A percentile compares a stretch with the other conserved stretches of the same genome.
These are phyloP conservation scores for Auricularia auricula-judae DNA, from an alignment of 768 basidiomycete species.

Conservation along the genomic window DNA sequence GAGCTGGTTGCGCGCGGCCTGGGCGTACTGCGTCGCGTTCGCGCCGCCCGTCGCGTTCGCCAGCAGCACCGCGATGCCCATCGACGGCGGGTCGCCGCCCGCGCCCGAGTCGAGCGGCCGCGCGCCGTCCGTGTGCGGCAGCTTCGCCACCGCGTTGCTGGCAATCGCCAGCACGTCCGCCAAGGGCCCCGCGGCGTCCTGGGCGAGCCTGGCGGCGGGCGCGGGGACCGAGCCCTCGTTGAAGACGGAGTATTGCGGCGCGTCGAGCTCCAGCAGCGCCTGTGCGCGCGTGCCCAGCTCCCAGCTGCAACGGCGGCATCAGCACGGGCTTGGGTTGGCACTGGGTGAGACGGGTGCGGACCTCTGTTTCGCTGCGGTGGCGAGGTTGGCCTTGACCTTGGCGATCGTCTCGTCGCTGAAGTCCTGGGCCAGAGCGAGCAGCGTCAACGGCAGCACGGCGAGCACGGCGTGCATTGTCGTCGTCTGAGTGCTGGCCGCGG, in stretches of 20 bases:
- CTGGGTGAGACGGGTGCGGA: background rate
- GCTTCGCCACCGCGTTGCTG: slow-evolving; percentile 34
- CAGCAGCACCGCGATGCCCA: slow-evolving; percentile 59
- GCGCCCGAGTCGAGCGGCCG: slow-evolving; percentile 54
- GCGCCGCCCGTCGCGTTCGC: slow-evolving; percentile 39
- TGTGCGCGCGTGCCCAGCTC: slow-evolving; percentile 43
- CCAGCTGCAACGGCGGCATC: slow-evolving; percentile 30
- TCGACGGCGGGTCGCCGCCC: slow-evolving; percentile 67
- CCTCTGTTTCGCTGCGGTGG: background rate
- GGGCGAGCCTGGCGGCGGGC: slow-evolving; percentile 11
- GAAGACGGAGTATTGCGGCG: slow-evolving; percentile 35
- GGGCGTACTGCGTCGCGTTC: slow-evolving; percentile 39
- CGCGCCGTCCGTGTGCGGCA: slow-evolving; percentile 34
- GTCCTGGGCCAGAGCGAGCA: background rate
- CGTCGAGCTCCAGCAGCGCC: slow-evolving; percentile 39
- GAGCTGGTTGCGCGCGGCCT: slow-evolving; percentile 56
- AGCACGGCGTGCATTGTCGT: background rate
- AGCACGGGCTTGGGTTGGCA: background rate
- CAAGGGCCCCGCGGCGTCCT: slow-evolving; percentile 23
- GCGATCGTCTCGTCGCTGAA: background rate
- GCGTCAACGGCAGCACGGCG: background rate
- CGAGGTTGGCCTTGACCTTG: slow-evolving; percentile 1
- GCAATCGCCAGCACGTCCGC: slow-evolving; percentile 48
- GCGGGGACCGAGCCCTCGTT: slow-evolving; percentile 31
- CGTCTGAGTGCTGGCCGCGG: background rate